Conservation (phyloP, 2,329 filamentous ascomycete species). For the Colletotrichum navitas region DNA sequence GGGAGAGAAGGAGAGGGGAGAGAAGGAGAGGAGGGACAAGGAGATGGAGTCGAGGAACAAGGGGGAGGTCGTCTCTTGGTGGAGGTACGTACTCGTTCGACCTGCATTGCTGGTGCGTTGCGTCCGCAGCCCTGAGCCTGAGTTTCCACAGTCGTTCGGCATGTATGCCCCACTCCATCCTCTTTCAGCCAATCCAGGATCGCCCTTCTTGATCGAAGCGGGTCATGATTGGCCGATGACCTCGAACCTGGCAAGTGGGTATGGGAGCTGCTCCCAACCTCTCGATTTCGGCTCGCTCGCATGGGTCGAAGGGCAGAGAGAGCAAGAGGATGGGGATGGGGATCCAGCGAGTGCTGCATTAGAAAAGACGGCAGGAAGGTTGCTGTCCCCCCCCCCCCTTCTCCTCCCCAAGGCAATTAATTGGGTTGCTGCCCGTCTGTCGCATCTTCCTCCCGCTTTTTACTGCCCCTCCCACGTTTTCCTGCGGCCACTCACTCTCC, state of each 20-base stretch:
- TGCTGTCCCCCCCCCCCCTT: slow-evolving; percentile 9
- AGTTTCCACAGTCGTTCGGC: slow-evolving; percentile 2
- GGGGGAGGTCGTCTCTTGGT: neutral
- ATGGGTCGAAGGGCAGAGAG: slow-evolving; percentile 25
- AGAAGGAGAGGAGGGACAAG: neutral
- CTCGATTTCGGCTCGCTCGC: slow-evolving; percentile 48
- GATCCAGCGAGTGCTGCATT: slow-evolving; percentile 26
- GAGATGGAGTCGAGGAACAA: neutral
- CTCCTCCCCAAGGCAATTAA: slow-evolving; percentile 26
- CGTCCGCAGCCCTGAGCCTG: neutral
- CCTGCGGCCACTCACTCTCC: slow-evolving; percentile 22
- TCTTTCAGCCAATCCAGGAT: slow-evolving; percentile 27
- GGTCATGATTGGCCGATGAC: slow-evolving; percentile 25
- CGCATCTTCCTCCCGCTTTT: slow-evolving; percentile 37
- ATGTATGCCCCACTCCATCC: neutral
- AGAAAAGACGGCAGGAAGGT: slow-evolving; percentile 22
- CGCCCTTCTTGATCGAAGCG: slow-evolving; percentile 15
- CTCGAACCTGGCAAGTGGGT: slow-evolving; percentile 39
- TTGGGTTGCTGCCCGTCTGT: slow-evolving; percentile 29
- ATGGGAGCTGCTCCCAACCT: slow-evolving; percentile 48
- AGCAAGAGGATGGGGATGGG: slow-evolving; percentile 12
- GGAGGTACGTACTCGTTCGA: neutral
- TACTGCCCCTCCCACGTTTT: slow-evolving; percentile 8
- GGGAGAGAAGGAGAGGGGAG: neutral
- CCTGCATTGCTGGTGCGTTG: neutral